Evolutionary conservation across 2,329 filamentous ascomycete genomes (phyloP).

Genomic region (Phialocephala subalpina): DNA sequence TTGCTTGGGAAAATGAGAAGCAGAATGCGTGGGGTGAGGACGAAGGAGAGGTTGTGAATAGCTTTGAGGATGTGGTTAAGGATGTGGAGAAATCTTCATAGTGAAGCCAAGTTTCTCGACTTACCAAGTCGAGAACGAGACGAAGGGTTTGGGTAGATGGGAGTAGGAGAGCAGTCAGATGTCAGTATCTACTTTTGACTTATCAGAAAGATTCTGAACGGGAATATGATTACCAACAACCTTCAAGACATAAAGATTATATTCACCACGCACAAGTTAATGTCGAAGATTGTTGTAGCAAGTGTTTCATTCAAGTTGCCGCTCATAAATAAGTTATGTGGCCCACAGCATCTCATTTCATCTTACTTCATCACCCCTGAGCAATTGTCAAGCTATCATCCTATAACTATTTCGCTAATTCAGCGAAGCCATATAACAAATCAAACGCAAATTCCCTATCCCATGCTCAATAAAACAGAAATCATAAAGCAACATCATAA

Average conservation of each 20-base stretch:
- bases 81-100: conserved; percentile 36
- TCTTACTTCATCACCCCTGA: too few species aligned
- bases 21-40: conserved; percentile 23
- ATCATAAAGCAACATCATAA: not conserved
- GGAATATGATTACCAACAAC: not conserved
- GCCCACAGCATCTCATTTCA: too few species aligned
- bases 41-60: conserved; percentile 32
- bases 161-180: too few species aligned
- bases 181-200: too few species aligned
- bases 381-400: not conserved
- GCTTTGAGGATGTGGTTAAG: conserved; percentile 35
- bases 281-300: too few species aligned
- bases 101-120: too few species aligned
- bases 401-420: not conserved
- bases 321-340: too few species aligned
- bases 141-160: too few species aligned
- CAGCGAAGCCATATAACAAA: not conserved
- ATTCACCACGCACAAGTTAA: too few species aligned
- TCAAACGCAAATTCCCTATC: not conserved
- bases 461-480: not conserved
- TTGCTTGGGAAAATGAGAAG: conserved; percentile 21
- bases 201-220: not conserved
- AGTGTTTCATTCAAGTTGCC: too few species aligned
- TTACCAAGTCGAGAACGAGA: too few species aligned
- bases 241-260: too few species aligned